A percentile compares a stretch with the other conserved stretches of the same genome.
phyloP scores from a whole-genome alignment of 192 early-diverging fungal species.

The Podila horticola region DNA sequence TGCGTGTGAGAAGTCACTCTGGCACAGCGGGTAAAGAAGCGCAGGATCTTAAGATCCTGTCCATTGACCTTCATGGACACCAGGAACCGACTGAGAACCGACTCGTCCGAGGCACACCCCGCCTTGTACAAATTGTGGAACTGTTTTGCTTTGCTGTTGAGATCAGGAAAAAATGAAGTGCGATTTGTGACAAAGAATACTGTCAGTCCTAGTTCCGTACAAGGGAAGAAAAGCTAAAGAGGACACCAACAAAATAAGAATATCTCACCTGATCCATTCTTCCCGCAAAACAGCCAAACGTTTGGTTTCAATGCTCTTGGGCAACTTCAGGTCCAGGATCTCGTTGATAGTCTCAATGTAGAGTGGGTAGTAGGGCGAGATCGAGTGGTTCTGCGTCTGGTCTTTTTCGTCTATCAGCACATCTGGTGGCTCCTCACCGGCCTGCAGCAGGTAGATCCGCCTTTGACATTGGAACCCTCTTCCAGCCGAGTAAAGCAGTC shows the following conservation, averaged over 20 bases:
- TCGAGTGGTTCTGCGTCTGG: neutral
- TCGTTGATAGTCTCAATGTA: constrained; percentile 40
- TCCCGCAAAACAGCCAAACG: constrained; percentile 27
- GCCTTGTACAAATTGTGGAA: constrained; percentile 43
- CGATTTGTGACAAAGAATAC: neutral
- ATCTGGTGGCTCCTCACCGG: constrained; percentile 44
- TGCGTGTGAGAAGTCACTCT: constrained; percentile 20
- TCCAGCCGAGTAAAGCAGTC: constrained; percentile 3
- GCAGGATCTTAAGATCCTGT: constrained; percentile 43
- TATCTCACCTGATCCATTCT: constrained; percentile 40
- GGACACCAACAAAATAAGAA: neutral
- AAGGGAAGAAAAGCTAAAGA: neutral
- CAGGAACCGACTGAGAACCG: constrained; percentile 26
- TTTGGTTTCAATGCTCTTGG: constrained; percentile 22
- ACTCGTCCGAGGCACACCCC: constrained; percentile 35
- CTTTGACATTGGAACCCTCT: constrained; percentile 10
- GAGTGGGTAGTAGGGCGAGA: neutral
- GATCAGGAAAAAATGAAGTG: neutral
- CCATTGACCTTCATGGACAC: constrained; percentile 34
- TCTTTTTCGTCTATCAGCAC: neutral
- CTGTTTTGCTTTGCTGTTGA: constrained; percentile 35
- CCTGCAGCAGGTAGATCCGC: constrained; percentile 31
- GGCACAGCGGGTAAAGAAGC: constrained; percentile 45
- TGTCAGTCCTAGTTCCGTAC: neutral
- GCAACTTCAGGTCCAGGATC: constrained; percentile 36